Evolutionary conservation across 305 asterid species (phyloP), one percentile per base, ranked within the genome.

Genomic region (Fraxinus ornus): DNA sequence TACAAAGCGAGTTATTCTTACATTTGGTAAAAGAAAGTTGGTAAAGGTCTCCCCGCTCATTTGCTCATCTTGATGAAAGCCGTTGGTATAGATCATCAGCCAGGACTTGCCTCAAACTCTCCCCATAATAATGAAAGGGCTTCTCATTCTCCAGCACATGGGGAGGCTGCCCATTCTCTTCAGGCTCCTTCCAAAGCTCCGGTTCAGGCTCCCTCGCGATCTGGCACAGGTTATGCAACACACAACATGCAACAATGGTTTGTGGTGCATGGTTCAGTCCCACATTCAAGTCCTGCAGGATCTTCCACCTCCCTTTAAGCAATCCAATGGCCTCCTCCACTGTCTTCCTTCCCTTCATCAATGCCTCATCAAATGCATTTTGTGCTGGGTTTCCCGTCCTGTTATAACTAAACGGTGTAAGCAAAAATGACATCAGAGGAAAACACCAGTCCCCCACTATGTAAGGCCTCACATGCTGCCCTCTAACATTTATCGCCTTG

Each of bases 171-270:
- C 97, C 98, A 79, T 86, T 97, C 88, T 97, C 98, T 73, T 94
- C 98, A 0, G 97, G 98, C 90, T 97, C 99, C 91, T 89, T 92
- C 96, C 98, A 94, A 81, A 90, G 86, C 90, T 97, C 99, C 13
- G 98, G 98, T 80, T 97, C 99, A 8, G 98, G 98, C 89, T 96
- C 99, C 90, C 93, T 88, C 0, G 99, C 99, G 52, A 96, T 88
- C 90, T 96, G 99, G 81, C 99, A 96, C 88, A 94, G 72, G 84
- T 96, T 96, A 88, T 96, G 99, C 94, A 96, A 84, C 76, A 96
- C 99, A 68, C 99, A 96, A 37, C 99, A 96, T 3, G 99, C 99
- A 24, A 93, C 99, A 28, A 94, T 90, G 0, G 98, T 96, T 79
- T 96, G 99, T 0, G 99, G 99, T 22, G 90, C 97, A 81, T 96